Evolutionary conservation across 163 green algal genomes (phyloP).

Genomic region (Coccomyxa subellipsoidea): DNA sequence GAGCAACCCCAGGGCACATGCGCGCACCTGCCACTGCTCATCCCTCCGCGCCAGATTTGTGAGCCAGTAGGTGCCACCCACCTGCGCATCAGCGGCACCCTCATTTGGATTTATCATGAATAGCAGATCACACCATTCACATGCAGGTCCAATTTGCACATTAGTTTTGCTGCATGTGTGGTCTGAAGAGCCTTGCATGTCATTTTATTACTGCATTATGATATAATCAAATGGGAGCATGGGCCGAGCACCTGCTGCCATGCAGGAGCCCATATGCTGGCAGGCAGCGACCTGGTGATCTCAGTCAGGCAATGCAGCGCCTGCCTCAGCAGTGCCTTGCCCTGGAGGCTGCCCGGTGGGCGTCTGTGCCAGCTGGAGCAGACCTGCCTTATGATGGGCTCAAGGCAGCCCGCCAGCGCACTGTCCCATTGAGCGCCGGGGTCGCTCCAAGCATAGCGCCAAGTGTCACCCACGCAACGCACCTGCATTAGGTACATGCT

Average conservation of each 20-base stretch:
- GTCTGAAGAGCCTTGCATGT: no score
- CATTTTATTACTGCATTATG: no score
- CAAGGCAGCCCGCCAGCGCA: neutral
- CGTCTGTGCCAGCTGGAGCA: neutral
- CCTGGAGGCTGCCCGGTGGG: neutral
- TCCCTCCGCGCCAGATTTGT: neutral
- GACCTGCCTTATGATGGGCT: neutral
- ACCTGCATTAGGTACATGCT: no score
- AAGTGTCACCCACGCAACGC: neutral
- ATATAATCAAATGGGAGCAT: neutral
- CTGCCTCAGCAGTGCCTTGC: neutral
- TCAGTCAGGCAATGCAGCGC: neutral
- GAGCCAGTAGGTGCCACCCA: neutral
- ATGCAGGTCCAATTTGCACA: no score
- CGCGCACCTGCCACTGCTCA: neutral
- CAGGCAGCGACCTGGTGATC: neutral
- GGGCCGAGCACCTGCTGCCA: neutral
- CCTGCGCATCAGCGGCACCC: neutral
- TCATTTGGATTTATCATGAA: no score
- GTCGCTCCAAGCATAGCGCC: neutral
- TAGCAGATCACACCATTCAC: neutral
- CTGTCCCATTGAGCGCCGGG: neutral
- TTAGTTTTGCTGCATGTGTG: no score
- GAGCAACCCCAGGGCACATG: neutral
- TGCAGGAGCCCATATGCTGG: neutral